Conservation (phyloP, 257 asterid genomes). For the Anisodus tanguticus region DNA sequence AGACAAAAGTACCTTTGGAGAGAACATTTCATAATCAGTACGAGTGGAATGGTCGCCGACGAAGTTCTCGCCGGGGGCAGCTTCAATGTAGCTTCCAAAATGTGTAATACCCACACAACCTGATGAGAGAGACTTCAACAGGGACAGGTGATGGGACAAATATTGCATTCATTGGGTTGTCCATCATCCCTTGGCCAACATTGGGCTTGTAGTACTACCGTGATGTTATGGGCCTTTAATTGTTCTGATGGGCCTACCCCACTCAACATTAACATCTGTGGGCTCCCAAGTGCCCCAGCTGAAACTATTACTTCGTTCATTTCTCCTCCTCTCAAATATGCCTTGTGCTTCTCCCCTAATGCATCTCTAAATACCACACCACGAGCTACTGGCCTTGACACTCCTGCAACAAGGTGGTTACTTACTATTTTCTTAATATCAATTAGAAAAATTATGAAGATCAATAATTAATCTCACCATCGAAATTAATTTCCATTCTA, state of each 20-base stretch:
- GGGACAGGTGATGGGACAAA: slow-evolving; percentile 77
- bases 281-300: slow-evolving; percentile 93
- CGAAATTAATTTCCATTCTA: no score
- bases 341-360: slow-evolving; percentile 59
- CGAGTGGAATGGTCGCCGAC: slow-evolving; percentile 30
- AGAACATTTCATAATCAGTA: slow-evolving; percentile 70
- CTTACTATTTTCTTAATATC: background rate
- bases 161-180: slow-evolving; percentile 92
- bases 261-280: slow-evolving; percentile 83
- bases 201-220: slow-evolving; percentile 63
- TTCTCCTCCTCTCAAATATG: slow-evolving; percentile 56
- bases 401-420: slow-evolving; percentile 33
- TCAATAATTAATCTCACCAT: background rate
- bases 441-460: background rate
- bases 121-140: slow-evolving; percentile 88
- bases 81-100: slow-evolving; percentile 59
- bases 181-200: slow-evolving; percentile 90
- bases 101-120: slow-evolving; percentile 80
- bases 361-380: slow-evolving; percentile 79
- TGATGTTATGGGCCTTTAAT: slow-evolving; percentile 59
- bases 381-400: slow-evolving; percentile 55
- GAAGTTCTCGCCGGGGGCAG: slow-evolving; percentile 76
- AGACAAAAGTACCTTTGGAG: slow-evolving; percentile 60
- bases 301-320: slow-evolving; percentile 72
- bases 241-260: slow-evolving; percentile 74